A percentile compares a stretch with the other conserved stretches of the same genome.
Conservation (phyloP, 148 eudicot genomes). For the Chenopodium quinoa region DNA sequence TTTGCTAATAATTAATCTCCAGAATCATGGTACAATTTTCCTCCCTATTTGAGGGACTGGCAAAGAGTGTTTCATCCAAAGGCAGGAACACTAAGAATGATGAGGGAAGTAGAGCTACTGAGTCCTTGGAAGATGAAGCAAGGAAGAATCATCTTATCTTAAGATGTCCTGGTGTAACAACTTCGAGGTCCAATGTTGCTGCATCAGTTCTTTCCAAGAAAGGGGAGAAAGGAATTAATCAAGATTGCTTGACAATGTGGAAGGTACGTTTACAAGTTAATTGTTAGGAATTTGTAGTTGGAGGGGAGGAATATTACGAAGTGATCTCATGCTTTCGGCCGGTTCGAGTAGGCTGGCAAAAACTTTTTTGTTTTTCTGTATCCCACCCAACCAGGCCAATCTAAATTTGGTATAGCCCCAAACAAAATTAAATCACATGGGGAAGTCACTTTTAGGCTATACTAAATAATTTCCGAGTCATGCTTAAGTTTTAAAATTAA, state of each 20-base stretch:
- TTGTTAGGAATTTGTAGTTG: not conserved
- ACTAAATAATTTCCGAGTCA: too few species aligned
- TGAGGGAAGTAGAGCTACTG: constrained; percentile 40
- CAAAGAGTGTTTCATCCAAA: constrained; percentile 35
- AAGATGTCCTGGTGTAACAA: constrained; percentile 42
- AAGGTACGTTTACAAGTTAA: constrained; percentile 41
- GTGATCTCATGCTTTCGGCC: not conserved
- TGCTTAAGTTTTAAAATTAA: too few species aligned
- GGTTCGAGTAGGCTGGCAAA: not conserved
- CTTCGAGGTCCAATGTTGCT: constrained; percentile 28
- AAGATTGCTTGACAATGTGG: constrained; percentile 65
- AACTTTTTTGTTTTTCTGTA: not conserved
- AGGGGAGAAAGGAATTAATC: constrained; percentile 75
- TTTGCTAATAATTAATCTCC: constrained; percentile 10
- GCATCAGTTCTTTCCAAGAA: constrained; percentile 52
- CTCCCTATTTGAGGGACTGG: constrained; percentile 33
- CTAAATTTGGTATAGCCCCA: not conserved
- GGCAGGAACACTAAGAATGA: constrained; percentile 29
- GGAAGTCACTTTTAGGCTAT: not conserved
- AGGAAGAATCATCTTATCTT: constrained; percentile 45
- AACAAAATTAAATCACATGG: not conserved
- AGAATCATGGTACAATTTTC: constrained; percentile 34
- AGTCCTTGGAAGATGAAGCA: constrained; percentile 53
- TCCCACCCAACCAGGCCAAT: not conserved
- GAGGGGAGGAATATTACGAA: not conserved